Evolutionary conservation across 768 basidiomycete genomes (phyloP), one percentile per base, ranked within the genome.

Genomic region (Mycena vulgaris): DNA sequence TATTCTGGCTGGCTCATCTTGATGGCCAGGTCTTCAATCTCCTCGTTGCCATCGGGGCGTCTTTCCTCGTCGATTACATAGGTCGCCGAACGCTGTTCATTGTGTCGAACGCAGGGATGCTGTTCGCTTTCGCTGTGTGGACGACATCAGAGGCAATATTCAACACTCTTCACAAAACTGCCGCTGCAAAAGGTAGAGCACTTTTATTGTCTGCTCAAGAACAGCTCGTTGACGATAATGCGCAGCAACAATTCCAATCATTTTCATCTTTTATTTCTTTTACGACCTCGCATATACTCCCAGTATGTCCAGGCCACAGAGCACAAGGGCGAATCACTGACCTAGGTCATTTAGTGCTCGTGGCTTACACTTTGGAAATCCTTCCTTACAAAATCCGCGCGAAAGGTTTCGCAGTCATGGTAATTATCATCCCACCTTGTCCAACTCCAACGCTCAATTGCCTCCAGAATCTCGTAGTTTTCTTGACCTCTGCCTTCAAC

Each of bases 331-430:
- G n/a, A n/a, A n/a, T n/a, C n/a, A n/a, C n/a, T n/a, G n/a, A n/a
- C n/a, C n/a, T n/a, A n/a, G n/a, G n/a, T n/a, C n/a, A n/a, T n/a
- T n/a, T n/a, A n/a, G n/a, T 95, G 80, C 61, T 70, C 23, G 82
- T 87, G 21, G 83, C 85, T 7, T 87, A 89, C 72, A 86, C 88
- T 8, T 82, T 95, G 66, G 95, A 96, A 78, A 95, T 96, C 71
- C 79, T 96, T 5, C 95, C 94, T 0, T 94, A 89, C 80, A 86
- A 84, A 67, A 90, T 95, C 67, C 90, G 95, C 59, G 94, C 94
- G 13, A 93, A 90, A 75, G 94, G 94, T 0, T 91, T 93, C 69
- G 90, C 93, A 9, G 77, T 93, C 39, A 93, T 94, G 90, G 91
- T 90, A 67, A 19, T 84, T 76, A 25, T 13, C 23, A 28, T 57